These are phyloP conservation scores for Ambrosiella beaveri DNA, from an alignment of 2,329 filamentous ascomycete species.

Conservation along the genomic window DNA sequence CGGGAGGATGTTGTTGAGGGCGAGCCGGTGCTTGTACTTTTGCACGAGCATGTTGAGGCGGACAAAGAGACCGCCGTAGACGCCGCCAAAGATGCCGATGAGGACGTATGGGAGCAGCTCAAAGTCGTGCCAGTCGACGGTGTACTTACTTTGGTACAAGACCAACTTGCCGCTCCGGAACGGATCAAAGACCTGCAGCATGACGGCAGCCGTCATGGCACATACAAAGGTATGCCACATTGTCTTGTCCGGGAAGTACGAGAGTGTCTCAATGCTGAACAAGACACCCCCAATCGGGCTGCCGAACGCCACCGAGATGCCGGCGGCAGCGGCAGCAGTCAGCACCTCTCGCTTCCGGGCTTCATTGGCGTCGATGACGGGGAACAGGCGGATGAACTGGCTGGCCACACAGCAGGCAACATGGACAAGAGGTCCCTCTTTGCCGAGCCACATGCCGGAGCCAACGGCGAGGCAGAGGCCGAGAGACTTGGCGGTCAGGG, in stretches of 20 bases:
- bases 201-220: slow-evolving; percentile 94
- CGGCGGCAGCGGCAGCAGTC: slow-evolving; percentile 78
- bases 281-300: slow-evolving; percentile 87
- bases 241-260: slow-evolving; percentile 96
- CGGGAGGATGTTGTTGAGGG: slow-evolving; percentile 45
- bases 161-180: slow-evolving; percentile 93
- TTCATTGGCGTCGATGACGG: slow-evolving; percentile 70
- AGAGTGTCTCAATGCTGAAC: slow-evolving; percentile 89
- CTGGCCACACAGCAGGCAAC: slow-evolving; percentile 95
- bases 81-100: slow-evolving; percentile 75
- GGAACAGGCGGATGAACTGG: slow-evolving; percentile 78
- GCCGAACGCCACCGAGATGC: slow-evolving; percentile 87
- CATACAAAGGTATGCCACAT: slow-evolving; percentile 99
- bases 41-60: slow-evolving; percentile 81
- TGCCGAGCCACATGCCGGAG: slow-evolving; percentile 90
- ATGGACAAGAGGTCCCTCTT: slow-evolving; percentile 88
- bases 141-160: slow-evolving; percentile 89
- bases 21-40: slow-evolving; percentile 44
- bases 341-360: slow-evolving; percentile 86
- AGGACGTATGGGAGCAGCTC: slow-evolving; percentile 78
- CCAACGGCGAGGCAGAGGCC: slow-evolving; percentile 80
- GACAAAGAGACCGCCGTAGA: slow-evolving; percentile 91
- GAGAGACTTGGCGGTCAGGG: slow-evolving; percentile 72
- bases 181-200: slow-evolving; percentile 80
- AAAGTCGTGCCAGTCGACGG: slow-evolving; percentile 81